Evolutionary conservation across 345 rosid species (phyloP), one percentile per base, ranked within the genome.

Genomic region (Arabidopsis thaliana): DNA sequence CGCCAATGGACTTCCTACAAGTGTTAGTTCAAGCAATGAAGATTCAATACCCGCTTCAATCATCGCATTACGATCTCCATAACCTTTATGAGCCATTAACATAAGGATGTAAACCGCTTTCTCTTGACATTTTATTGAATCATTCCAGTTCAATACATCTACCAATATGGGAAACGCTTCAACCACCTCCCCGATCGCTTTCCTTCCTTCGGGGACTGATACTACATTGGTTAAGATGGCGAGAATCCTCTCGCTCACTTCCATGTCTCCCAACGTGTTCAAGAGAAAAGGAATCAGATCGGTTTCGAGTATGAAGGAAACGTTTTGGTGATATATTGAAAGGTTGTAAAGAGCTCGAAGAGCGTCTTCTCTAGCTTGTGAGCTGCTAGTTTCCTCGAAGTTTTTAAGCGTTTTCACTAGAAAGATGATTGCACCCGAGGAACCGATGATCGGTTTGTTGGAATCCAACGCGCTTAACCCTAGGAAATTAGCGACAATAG

Each of bases 81-180:
- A 84, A 0, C 87, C 82, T 50, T 91, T 94, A 71, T 91, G 95
- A n/a, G 95, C 95, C 97, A 91, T 88, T 37, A 91, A 84, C 98
- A 94, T 91, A 69, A 94, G 77, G 7, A 91, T 78, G 59, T 91
- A 94, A 0, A 90, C 82, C 0, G 90, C 89, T 73, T 94, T 91
- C 83, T 94, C 98, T 77, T 94, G 98, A 90, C 98, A 91, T 20
- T 70, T 89, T 0, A 88, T 83, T 3, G 98, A 86, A 58, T 94
- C 98, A 0, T 85, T 88, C 98, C 98, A 94, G 52, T 84, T 89
- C 82, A 94, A 33, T 10, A 90, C 89, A 71, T 94, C 98, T 14
- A 94, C 90, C 77, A 94, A 50, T 48, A 91, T 85, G 0, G 87
- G 78, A 80, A 94, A 81, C 6, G 88, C 84, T 67, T 94, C 97